A percentile compares a stretch with the other conserved stretches of the same genome.
phyloP scores from a whole-genome alignment of 371 early-diverging fungal genomes.

The Entomophthora muscae region DNA sequence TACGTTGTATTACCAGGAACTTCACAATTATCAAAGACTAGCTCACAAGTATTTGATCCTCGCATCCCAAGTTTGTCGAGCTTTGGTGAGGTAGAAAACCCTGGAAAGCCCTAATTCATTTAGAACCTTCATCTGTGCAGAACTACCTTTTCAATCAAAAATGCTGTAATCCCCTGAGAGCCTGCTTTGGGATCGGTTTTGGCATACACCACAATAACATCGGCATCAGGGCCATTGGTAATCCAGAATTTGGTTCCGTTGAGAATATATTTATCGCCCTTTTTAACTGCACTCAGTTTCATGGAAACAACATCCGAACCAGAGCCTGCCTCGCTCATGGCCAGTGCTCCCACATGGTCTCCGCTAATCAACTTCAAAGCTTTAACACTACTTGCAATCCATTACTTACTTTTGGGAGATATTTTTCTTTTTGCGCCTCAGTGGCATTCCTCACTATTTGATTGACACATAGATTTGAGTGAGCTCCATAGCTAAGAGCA shows the following conservation, averaged over 20 bases:
- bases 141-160: conserved; percentile 70
- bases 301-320: conserved; percentile 95
- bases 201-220: conserved; percentile 86
- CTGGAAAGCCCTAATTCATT: conserved; percentile 50
- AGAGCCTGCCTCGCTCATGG: conserved; percentile 86
- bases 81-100: conserved; percentile 75
- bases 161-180: conserved; percentile 84
- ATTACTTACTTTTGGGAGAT: conserved; percentile 54
- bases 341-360: conserved; percentile 84
- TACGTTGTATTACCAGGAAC: conserved; percentile 42
- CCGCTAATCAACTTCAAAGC: conserved; percentile 50
- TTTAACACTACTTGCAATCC: neutral
- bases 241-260: conserved; percentile 95
- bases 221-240: conserved; percentile 93
- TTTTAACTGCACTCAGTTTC: conserved; percentile 68
- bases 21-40: conserved; percentile 86
- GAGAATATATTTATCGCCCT: conserved; percentile 59
- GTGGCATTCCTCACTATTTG: conserved; percentile 88
- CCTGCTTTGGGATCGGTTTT: conserved; percentile 71
- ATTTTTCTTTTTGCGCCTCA: conserved; percentile 74
- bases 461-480: conserved; percentile 93
- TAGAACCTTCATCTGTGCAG: neutral
- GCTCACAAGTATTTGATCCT: conserved; percentile 90
- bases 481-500: conserved; percentile 89
- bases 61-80: conserved; percentile 96